A percentile compares a stretch with the other conserved stretches of the same genome.
phyloP scores from a whole-genome alignment of 257 asterid species.

The Eucommia ulmoides region DNA sequence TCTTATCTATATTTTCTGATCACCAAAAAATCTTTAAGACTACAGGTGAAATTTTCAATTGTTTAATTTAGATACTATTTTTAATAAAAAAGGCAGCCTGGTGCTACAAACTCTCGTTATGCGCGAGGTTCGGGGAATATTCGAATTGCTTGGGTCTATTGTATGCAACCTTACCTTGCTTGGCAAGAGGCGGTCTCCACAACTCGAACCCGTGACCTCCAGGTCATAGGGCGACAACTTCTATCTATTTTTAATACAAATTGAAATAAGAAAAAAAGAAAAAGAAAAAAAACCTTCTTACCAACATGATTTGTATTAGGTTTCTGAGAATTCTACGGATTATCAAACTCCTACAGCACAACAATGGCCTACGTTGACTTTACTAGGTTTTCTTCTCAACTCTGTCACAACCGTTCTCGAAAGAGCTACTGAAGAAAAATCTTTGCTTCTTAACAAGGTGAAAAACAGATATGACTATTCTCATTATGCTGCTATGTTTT shows the following conservation, averaged over 20 bases:
- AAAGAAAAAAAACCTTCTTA: background rate
- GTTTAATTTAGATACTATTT: too few species aligned
- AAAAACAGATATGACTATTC: slow-evolving; percentile 1
- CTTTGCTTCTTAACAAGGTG: slow-evolving; percentile 79
- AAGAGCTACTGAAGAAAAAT: slow-evolving; percentile 72
- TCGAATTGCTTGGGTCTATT: too few species aligned
- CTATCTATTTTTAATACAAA: too few species aligned
- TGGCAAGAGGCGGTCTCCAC: too few species aligned
- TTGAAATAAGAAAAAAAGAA: background rate
- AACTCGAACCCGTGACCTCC: too few species aligned
- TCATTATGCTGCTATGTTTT: slow-evolving; percentile 4
- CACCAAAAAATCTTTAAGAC: slow-evolving; percentile 58
- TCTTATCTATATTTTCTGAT: slow-evolving; percentile 82
- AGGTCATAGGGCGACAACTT: too few species aligned
- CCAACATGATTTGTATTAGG: slow-evolving; percentile 30
- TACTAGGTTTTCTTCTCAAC: slow-evolving; percentile 51
- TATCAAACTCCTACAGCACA: slow-evolving; percentile 42
- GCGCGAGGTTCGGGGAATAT: too few species aligned
- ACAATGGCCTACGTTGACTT: slow-evolving; percentile 63
- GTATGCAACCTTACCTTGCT: too few species aligned
- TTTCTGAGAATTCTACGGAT: slow-evolving; percentile 41
- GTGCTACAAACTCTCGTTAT: too few species aligned
- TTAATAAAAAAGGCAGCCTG: too few species aligned
- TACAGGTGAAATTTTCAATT: slow-evolving; percentile 82
- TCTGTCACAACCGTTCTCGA: slow-evolving; percentile 58